Conservation (phyloP, 2,329 filamentous ascomycete species). For the Epichloe gansuensis region DNA sequence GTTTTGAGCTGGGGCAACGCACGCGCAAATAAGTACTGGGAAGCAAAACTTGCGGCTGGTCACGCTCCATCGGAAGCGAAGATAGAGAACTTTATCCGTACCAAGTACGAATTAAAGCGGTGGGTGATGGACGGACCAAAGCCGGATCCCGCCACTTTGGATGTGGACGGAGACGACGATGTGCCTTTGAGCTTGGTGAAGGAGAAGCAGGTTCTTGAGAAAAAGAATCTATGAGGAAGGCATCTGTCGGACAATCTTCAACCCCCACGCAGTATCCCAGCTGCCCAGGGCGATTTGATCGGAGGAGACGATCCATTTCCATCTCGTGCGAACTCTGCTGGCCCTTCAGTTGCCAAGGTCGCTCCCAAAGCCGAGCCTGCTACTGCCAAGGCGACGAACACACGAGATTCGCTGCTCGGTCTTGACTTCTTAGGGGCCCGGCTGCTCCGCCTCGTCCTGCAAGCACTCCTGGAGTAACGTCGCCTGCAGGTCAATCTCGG, state of each 20-base stretch:
- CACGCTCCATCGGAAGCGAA: constrained; percentile 93
- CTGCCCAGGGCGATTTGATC: constrained; percentile 65
- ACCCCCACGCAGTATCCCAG: constrained; percentile 20
- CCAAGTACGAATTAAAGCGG: constrained; percentile 96
- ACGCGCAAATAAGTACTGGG: constrained; percentile 98
- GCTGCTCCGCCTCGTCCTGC: constrained; percentile 67
- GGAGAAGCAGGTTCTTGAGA: constrained; percentile 52
- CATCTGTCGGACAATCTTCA: constrained; percentile 34
- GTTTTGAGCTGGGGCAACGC: constrained; percentile 92
- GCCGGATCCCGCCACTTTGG: constrained; percentile 81
- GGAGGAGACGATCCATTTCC: constrained; percentile 58
- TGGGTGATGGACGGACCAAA: constrained; percentile 98
- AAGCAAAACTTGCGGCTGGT: constrained; percentile 79
- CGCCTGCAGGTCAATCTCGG: constrained; percentile 54
- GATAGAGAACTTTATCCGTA: constrained; percentile 99
- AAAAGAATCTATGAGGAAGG: constrained; percentile 50
- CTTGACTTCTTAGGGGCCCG: constrained; percentile 79
- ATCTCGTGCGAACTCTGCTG: constrained; percentile 63
- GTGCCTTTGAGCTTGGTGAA: constrained; percentile 51
- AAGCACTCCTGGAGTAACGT: constrained; percentile 59
- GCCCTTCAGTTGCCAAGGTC: constrained; percentile 47
- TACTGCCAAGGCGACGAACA: constrained; percentile 55
- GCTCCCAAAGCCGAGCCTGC: constrained; percentile 50
- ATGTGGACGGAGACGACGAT: constrained; percentile 78
- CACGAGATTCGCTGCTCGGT: constrained; percentile 82